Percentiles rank a stretch among this genome's conserved stretches.
These are phyloP conservation scores for Hymenoscyphus linearis DNA, from an alignment of 2,329 filamentous ascomycete species.

Conservation along the genomic window DNA sequence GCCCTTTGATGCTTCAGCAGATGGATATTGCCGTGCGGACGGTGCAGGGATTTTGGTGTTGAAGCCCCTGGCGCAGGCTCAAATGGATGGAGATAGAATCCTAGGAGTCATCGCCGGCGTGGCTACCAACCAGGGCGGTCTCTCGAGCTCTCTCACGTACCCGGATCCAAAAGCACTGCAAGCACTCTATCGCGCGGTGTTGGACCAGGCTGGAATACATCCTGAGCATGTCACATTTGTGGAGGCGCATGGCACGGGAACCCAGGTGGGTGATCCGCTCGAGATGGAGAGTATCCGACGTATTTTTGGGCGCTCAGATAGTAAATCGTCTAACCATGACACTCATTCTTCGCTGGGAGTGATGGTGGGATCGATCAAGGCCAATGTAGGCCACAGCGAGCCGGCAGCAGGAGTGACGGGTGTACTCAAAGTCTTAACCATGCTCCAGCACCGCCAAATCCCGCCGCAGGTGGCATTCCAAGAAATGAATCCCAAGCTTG, in stretches of 20 bases:
- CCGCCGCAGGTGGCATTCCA: constrained; percentile 22
- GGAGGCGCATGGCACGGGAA: constrained; percentile 36
- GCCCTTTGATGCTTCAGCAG: constrained; percentile 27
- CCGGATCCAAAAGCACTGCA: constrained; percentile 42
- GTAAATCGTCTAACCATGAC: constrained; percentile 3
- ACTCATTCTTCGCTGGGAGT: too few species aligned
- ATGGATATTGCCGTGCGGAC: constrained; percentile 36
- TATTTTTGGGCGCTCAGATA: constrained; percentile 7
- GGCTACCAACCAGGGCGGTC: constrained; percentile 51
- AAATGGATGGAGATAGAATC: constrained; percentile 52
- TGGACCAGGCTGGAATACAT: background rate
- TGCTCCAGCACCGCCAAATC: constrained; percentile 26
- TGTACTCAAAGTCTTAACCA: constrained; percentile 40
- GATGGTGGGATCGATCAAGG: constrained; percentile 33
- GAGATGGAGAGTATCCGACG: constrained; percentile 16
- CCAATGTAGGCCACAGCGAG: constrained; percentile 42
- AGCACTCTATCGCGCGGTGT: background rate
- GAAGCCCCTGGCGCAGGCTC: constrained; percentile 51
- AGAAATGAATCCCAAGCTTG: too few species aligned
- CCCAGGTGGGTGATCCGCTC: constrained; percentile 19
- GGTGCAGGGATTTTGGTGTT: constrained; percentile 52
- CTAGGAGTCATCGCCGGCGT: constrained; percentile 48
- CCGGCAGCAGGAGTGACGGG: constrained; percentile 38
- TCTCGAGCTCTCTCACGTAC: constrained; percentile 49
- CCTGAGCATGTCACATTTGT: constrained; percentile 6